Evolutionary conservation across 176 grass and related monocot genomes (phyloP).

Genomic region (Rhynchospora pubera): DNA sequence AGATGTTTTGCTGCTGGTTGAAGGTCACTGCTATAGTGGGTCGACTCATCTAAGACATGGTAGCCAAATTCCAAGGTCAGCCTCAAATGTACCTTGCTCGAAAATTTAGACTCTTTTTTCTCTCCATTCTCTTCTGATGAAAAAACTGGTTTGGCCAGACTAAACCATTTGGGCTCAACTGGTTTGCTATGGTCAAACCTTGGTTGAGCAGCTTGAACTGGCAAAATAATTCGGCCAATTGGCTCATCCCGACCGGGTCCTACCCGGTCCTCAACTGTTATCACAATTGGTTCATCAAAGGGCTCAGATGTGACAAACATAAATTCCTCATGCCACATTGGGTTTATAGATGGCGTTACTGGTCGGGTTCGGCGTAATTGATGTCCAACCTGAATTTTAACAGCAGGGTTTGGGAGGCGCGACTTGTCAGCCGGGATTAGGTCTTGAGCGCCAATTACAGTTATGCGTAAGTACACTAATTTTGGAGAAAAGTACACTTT

Average conservation of each 20-base stretch:
- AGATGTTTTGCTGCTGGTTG: conserved; percentile 60
- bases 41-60: conserved; percentile 91
- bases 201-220: conserved; percentile 29
- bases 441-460: conserved; percentile 63
- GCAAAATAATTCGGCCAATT: conserved; percentile 53
- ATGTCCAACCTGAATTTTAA: conserved; percentile 57
- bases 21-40: conserved; percentile 91
- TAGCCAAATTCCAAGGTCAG: conserved; percentile 71
- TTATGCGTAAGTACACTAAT: conserved; percentile 70
- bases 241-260: conserved; percentile 56
- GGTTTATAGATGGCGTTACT: conserved; percentile 42
- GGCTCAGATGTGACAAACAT: conserved; percentile 89
- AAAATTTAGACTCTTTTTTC: conserved; percentile 72
- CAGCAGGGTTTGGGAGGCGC: conserved; percentile 41
- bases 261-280: conserved; percentile 84
- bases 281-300: conserved; percentile 60
- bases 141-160: conserved; percentile 27
- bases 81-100: conserved; percentile 75
- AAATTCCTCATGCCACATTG: conserved; percentile 83
- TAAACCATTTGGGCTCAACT: conserved; percentile 64
- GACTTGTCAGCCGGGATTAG: conserved; percentile 56
- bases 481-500: conserved; percentile 97
- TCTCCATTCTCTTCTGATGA: conserved; percentile 43
- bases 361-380: conserved; percentile 67
- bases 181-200: conserved; percentile 68